phyloP scores from a whole-genome alignment of 2,329 filamentous ascomycete genomes.

The Talaromyces sp. region DNA sequence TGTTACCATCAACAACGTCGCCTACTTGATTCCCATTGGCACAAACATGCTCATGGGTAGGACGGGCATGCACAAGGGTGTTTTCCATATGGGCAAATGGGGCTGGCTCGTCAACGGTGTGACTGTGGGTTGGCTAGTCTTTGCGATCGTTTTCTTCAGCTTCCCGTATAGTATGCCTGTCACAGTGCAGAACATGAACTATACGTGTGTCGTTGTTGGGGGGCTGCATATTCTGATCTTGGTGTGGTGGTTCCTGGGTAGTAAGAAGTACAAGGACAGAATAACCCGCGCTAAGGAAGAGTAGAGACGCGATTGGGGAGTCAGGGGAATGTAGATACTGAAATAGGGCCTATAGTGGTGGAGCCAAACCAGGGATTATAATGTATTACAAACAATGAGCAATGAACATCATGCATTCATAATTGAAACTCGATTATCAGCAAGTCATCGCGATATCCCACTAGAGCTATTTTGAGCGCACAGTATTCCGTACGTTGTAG shows the following conservation, averaged over 20 bases:
- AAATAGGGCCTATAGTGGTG: no score
- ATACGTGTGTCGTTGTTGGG: constrained; percentile 46
- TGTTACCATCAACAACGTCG: constrained; percentile 43
- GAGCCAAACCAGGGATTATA: no score
- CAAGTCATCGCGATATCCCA: neutral
- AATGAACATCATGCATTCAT: neutral
- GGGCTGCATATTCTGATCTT: constrained; percentile 36
- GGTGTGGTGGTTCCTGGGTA: constrained; percentile 40
- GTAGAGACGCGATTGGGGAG: constrained; percentile 17
- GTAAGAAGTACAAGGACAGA: constrained; percentile 12
- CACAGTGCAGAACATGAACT: constrained; percentile 44
- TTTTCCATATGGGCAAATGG: constrained; percentile 41
- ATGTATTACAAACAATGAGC: neutral
- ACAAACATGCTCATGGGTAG: constrained; percentile 45
- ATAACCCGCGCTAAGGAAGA: constrained; percentile 33
- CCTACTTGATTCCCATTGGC: constrained; percentile 44
- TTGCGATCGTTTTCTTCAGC: constrained; percentile 49
- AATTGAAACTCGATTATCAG: neutral
- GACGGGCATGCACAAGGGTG: constrained; percentile 40
- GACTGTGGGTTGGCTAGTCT: constrained; percentile 44
- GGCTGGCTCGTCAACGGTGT: constrained; percentile 44
- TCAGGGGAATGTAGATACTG: no score
- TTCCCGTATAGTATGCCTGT: constrained; percentile 39
- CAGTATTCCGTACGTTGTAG: no score
- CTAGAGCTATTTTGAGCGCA: neutral